phyloP scores from a whole-genome alignment of 192 early-diverging fungal genomes.

The Linnemannia hyalina region DNA sequence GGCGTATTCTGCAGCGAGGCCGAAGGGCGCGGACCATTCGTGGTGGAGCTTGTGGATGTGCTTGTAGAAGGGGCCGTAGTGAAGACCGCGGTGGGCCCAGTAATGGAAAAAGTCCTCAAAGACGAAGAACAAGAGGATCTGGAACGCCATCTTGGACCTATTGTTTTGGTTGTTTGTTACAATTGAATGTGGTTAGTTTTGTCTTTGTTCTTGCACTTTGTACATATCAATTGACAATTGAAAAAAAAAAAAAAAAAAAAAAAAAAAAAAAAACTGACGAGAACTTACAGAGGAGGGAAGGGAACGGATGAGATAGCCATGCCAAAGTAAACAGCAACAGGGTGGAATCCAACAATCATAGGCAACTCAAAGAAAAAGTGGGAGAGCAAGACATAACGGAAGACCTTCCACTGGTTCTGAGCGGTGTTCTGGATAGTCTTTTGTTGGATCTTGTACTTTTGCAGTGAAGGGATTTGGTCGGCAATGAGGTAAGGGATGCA shows the following conservation, averaged over 20 bases:
- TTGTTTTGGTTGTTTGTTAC: not conserved
- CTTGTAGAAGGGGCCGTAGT: constrained; percentile 90
- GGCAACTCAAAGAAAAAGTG: constrained; percentile 90
- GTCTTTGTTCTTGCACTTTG: too few species aligned
- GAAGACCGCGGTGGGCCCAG: constrained; percentile 89
- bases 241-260: not conserved
- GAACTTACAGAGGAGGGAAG: constrained; percentile 79
- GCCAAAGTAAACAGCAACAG: constrained; percentile 83
- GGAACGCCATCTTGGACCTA: constrained; percentile 70
- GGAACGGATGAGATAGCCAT: constrained; percentile 88
- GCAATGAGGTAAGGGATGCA: constrained; percentile 88
- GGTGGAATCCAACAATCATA: constrained; percentile 91
- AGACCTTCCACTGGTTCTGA: constrained; percentile 80
- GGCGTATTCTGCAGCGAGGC: constrained; percentile 90
- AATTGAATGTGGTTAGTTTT: too few species aligned
- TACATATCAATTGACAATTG: not conserved
- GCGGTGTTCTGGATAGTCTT: constrained; percentile 75
- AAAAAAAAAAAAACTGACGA: not conserved
- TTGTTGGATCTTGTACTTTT: constrained; percentile 93
- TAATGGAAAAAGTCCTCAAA: constrained; percentile 95
- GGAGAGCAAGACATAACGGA: constrained; percentile 76
- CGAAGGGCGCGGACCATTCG: constrained; percentile 91
- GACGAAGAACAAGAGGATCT: constrained; percentile 83
- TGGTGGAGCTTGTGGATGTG: constrained; percentile 96
- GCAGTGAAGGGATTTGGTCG: constrained; percentile 88